Percentiles rank a stretch among this genome's conserved stretches.
These are phyloP conservation scores for Ceratonia siliqua DNA, from an alignment of 306 rosid genomes.

Conservation along the genomic window DNA sequence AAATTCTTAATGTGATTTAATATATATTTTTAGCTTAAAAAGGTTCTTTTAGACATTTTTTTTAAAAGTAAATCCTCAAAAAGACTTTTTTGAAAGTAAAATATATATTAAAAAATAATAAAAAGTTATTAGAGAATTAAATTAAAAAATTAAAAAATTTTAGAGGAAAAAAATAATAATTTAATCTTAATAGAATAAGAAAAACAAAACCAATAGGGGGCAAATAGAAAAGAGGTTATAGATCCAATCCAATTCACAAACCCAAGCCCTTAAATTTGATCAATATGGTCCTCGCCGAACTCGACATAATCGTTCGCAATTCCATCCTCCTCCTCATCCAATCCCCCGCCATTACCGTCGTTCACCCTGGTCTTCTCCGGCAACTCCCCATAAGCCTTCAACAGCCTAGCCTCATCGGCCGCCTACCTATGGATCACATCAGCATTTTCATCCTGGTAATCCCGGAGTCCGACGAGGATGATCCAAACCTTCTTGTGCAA, in stretches of 20 bases:
- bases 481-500: conserved; percentile 79
- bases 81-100: no score
- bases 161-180: no score
- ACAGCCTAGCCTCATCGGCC: conserved; percentile 65
- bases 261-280: conserved; percentile 39
- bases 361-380: conserved; percentile 57
- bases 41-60: no score
- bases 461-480: conserved; percentile 60
- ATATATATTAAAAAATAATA: no score
- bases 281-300: conserved; percentile 65
- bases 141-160: no score
- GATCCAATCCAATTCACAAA: background rate
- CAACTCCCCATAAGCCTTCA: conserved; percentile 70
- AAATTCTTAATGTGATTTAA: no score
- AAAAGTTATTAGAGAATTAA: no score
- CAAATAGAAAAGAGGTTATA: no score
- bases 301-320: conserved; percentile 50
- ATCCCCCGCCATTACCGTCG: conserved; percentile 54
- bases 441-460: conserved; percentile 69
- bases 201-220: no score
- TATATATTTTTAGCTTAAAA: no score
- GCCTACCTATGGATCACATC: conserved; percentile 67
- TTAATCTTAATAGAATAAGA: no score
- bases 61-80: no score
- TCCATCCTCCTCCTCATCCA: conserved; percentile 60